A percentile compares a stretch with the other conserved stretches of the same genome.
These are phyloP conservation scores for Persicaria maculosa DNA, from an alignment of 148 eudicot species.

Conservation along the genomic window DNA sequence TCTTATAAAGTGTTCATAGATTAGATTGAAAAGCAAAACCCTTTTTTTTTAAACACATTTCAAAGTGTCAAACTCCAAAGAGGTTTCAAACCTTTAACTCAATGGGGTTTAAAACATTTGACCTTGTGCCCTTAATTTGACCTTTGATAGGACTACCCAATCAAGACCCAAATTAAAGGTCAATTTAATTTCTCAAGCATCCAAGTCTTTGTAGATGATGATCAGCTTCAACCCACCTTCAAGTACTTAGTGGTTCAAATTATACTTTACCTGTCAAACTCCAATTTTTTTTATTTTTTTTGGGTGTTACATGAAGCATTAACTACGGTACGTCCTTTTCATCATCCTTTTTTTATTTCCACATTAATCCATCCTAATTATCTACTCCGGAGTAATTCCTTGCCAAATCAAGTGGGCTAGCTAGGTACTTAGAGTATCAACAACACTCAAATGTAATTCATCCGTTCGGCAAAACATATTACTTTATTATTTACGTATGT, in stretches of 20 bases:
- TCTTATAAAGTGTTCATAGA: neutral
- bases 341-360: neutral
- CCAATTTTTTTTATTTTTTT: neutral
- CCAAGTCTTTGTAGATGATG: neutral
- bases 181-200: neutral
- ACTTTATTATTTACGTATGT: too few relatives aligned
- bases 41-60: neutral
- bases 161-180: neutral
- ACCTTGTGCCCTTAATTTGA: constrained; percentile 2
- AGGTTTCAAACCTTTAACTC: neutral
- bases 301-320: neutral
- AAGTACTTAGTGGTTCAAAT: neutral
- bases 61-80: constrained; percentile 4
- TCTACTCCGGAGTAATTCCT: too few relatives aligned
- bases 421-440: neutral
- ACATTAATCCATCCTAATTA: neutral
- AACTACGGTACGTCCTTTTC: neutral
- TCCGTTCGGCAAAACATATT: too few relatives aligned
- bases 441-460: too few relatives aligned
- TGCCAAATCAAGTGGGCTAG: neutral
- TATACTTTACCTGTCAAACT: neutral
- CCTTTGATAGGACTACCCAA: neutral
- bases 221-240: constrained; percentile 3
- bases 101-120: neutral
- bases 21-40: neutral